Conservation (phyloP, 306 rosid species). For the Quercus ilex region DNA sequence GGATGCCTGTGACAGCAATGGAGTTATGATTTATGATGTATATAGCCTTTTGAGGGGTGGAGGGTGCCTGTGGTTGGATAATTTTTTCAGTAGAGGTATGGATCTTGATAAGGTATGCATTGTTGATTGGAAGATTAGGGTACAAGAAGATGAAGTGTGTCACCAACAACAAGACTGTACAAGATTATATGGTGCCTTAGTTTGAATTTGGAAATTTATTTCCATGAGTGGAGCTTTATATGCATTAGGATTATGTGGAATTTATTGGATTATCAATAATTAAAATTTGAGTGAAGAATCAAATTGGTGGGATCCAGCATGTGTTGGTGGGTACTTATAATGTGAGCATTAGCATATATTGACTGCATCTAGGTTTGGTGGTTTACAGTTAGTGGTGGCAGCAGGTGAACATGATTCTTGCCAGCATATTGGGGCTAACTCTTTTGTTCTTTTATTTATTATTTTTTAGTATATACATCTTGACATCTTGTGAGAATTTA, state of each 20-base stretch:
- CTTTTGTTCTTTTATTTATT: no score
- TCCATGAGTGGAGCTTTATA: background rate
- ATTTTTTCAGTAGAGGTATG: conserved; percentile 66
- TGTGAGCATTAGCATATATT: background rate
- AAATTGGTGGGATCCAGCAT: no score
- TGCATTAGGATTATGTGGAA: background rate
- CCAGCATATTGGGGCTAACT: no score
- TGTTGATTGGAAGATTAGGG: conserved; percentile 75
- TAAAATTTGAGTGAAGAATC: no score
- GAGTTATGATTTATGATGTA: conserved; percentile 72
- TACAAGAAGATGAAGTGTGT: conserved; percentile 95
- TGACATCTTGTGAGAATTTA: no score
- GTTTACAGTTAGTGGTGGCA: no score
- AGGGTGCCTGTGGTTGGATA: conserved; percentile 88
- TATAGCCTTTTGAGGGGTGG: conserved; percentile 85
- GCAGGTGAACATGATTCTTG: no score
- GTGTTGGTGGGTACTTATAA: background rate
- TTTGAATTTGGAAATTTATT: background rate
- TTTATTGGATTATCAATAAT: background rate
- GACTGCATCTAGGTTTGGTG: no score
- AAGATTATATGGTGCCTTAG: background rate
- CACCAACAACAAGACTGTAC: conserved; percentile 49
- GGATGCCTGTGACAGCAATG: conserved; percentile 73
- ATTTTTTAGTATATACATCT: no score
- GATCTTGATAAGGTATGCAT: conserved; percentile 74